These are phyloP conservation scores for Colletotrichum sidae DNA, from an alignment of 2,329 filamentous ascomycete genomes.

Conservation along the genomic window DNA sequence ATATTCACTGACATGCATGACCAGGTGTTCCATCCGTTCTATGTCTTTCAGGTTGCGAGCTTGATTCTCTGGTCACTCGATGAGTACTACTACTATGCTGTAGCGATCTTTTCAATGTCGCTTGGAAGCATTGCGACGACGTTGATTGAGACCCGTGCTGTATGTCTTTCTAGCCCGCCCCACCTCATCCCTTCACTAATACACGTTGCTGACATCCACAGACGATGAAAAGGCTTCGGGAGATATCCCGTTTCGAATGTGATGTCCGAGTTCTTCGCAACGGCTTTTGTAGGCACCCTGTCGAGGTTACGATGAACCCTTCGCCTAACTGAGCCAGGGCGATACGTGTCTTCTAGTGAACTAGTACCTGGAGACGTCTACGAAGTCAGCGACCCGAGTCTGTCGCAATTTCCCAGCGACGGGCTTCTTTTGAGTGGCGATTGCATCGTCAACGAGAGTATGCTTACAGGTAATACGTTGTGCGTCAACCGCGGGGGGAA, in stretches of 20 bases:
- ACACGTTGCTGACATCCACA: conserved; percentile 45
- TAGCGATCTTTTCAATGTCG: conserved; percentile 95
- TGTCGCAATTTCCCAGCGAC: conserved; percentile 91
- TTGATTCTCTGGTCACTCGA: conserved; percentile 94
- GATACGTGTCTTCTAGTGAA: conserved; percentile 85
- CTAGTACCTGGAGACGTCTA: conserved; percentile 96
- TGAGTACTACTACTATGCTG: conserved; percentile 97
- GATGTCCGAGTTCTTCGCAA: conserved; percentile 93
- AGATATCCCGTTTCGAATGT: conserved; percentile 95
- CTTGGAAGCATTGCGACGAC: conserved; percentile 91
- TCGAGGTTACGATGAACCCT: background rate
- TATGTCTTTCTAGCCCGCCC: conserved; percentile 52
- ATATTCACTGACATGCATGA: conserved; percentile 40
- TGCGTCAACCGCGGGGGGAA: background rate
- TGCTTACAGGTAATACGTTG: conserved; percentile 76
- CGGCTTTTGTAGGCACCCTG: conserved; percentile 80
- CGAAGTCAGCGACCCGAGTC: conserved; percentile 92
- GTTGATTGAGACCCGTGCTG: conserved; percentile 87
- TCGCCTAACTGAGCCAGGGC: conserved; percentile 59
- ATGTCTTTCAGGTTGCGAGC: conserved; percentile 97
- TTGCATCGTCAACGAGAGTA: conserved; percentile 99
- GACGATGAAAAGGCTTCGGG: conserved; percentile 90
- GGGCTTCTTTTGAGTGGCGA: conserved; percentile 92
- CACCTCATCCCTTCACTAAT: background rate
- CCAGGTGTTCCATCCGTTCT: conserved; percentile 94